A percentile compares a stretch with the other conserved stretches of the same genome.
These are phyloP conservation scores for Stenocarpella maydis DNA, from an alignment of 2,329 filamentous ascomycete species.

Conservation along the genomic window DNA sequence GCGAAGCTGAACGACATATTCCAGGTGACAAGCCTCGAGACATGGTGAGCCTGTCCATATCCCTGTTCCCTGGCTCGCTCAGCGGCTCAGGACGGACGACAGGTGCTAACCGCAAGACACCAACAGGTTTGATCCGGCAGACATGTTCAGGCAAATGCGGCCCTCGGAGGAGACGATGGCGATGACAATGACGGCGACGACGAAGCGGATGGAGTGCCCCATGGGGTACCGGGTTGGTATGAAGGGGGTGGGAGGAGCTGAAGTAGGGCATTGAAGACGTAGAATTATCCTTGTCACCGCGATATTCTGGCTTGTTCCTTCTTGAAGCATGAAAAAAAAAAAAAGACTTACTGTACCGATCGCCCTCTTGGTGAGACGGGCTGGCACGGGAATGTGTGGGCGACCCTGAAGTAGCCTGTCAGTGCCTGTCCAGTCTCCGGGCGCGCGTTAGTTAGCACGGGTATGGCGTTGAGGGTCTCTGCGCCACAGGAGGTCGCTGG, in stretches of 20 bases:
- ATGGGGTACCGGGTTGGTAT: slow-evolving; percentile 29
- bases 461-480: slow-evolving; percentile 21
- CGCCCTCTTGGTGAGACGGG: background rate
- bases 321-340: slow-evolving; percentile 11
- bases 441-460: background rate
- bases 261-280: background rate
- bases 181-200: too few species aligned
- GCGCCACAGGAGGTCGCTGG: slow-evolving; percentile 13
- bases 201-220: slow-evolving; percentile 32
- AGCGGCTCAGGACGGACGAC: background rate
- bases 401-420: background rate
- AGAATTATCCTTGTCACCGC: background rate
- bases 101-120: slow-evolving; percentile 12
- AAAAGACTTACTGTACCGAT: background rate
- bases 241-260: background rate
- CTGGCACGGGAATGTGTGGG: background rate
- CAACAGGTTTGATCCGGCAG: slow-evolving; percentile 32
- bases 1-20: slow-evolving; percentile 69
- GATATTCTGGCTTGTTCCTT: background rate
- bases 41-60: slow-evolving; percentile 22
- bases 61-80: background rate
- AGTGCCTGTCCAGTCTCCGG: background rate
- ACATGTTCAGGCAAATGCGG: slow-evolving; percentile 36
- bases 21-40: slow-evolving; percentile 49
- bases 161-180: slow-evolving; percentile 33